A percentile compares a stretch with the other conserved stretches of the same genome.
phyloP scores from a whole-genome alignment of 164 flowering plant genomes.

The Tetrastigma voinierianum region DNA sequence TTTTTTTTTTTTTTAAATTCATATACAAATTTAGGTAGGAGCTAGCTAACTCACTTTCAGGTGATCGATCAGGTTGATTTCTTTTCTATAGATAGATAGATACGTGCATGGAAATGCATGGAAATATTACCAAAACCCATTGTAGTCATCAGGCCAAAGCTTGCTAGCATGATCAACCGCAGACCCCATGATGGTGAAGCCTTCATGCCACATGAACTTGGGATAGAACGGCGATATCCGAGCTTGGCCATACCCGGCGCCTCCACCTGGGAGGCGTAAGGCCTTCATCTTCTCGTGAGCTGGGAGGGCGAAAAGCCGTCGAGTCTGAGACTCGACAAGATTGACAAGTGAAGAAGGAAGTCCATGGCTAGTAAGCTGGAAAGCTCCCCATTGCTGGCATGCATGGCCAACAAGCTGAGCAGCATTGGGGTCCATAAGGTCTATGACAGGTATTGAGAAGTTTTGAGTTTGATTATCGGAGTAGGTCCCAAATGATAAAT shows the following conservation, averaged over 20 bases:
- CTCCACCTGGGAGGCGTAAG: constrained; percentile 30
- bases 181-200: constrained; percentile 52
- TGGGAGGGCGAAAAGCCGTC: constrained; percentile 52
- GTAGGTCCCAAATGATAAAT: background rate
- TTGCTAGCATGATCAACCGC: constrained; percentile 37
- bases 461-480: no score
- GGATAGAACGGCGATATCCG: constrained; percentile 39
- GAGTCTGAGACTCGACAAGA: constrained; percentile 34
- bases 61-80: background rate
- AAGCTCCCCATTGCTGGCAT: constrained; percentile 53
- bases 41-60: no score
- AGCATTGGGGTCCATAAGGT: constrained; percentile 34
- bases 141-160: constrained; percentile 52
- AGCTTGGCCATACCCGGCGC: constrained; percentile 55
- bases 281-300: constrained; percentile 37
- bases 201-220: constrained; percentile 67
- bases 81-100: background rate
- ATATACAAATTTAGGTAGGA: no score
- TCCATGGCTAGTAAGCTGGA: constrained; percentile 51
- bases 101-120: constrained; percentile 33
- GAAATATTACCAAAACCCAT: constrained; percentile 48
- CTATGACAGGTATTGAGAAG: constrained; percentile 36
- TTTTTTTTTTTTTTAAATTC: no score
- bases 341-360: constrained; percentile 26
- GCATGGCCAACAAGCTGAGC: constrained; percentile 33